These are phyloP conservation scores for Poterioochromonas sp. DNA, from an alignment of 352 stramenopile genomes.

Conservation along the genomic window DNA sequence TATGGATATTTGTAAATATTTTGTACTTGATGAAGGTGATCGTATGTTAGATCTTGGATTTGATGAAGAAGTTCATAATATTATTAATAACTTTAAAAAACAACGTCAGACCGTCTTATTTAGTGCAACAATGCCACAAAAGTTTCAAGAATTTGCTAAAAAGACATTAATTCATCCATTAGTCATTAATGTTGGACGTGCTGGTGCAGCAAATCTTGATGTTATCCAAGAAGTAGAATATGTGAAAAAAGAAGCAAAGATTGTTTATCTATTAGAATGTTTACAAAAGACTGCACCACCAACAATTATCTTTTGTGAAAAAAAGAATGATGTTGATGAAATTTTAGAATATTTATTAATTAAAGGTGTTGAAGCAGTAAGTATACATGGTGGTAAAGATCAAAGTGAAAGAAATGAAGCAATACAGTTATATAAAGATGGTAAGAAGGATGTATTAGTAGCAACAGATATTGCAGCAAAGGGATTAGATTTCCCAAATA, in stretches of 20 bases:
- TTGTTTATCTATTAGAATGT: slow-evolving; percentile 95
- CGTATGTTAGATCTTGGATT: slow-evolving; percentile 92
- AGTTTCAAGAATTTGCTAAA: slow-evolving; percentile 98
- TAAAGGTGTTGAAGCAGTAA: neutral
- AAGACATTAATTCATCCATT: slow-evolving; percentile 84
- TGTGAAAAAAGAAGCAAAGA: slow-evolving; percentile 96
- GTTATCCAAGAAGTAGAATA: slow-evolving; percentile 99
- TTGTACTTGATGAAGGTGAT: slow-evolving; percentile 96
- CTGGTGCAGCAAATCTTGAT: slow-evolving; percentile 93
- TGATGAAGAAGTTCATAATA: slow-evolving; percentile 79
- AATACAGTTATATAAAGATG: slow-evolving; percentile 88
- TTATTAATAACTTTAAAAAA: slow-evolving; percentile 93
- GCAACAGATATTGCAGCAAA: slow-evolving; percentile 96
- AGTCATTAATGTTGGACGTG: slow-evolving; percentile 95
- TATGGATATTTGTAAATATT: slow-evolving; percentile 78
- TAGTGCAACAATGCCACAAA: slow-evolving; percentile 96
- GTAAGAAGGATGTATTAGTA: slow-evolving; percentile 92
- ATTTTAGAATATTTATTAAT: slow-evolving; percentile 14
- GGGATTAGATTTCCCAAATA: slow-evolving; percentile 95
- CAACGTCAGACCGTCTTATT: slow-evolving; percentile 97
- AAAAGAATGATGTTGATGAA: slow-evolving; percentile 41
- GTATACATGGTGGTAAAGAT: slow-evolving; percentile 94
- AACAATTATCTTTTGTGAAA: slow-evolving; percentile 87
- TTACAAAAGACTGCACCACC: slow-evolving; percentile 86
- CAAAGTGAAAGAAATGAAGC: slow-evolving; percentile 89